Conservation (phyloP, 2,329 filamentous ascomycete genomes). For the Paecilomyces niveus region DNA sequence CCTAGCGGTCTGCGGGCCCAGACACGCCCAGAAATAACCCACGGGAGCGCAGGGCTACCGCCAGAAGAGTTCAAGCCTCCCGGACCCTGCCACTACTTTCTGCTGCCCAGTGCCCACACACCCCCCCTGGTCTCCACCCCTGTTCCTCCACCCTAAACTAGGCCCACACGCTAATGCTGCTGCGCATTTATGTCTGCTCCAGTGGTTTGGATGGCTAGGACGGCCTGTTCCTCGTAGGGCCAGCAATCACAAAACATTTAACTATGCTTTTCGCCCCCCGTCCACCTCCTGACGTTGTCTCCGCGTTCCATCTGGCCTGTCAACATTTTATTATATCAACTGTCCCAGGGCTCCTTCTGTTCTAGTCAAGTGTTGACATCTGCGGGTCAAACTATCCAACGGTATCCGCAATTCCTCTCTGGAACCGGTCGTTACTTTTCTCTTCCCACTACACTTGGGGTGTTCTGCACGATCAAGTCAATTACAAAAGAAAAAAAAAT, state of each 20-base stretch:
- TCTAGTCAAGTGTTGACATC: not conserved
- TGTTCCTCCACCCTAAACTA: not conserved
- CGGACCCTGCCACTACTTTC: not conserved
- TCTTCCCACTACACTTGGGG: not conserved
- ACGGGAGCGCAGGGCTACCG: not conserved
- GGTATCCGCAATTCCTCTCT: not conserved
- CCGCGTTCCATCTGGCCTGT: not conserved
- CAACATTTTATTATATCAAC: not conserved
- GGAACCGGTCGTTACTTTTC: not conserved
- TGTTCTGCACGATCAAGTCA: not conserved
- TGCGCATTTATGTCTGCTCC: constrained; percentile 7
- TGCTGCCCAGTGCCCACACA: not conserved
- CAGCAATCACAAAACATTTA: constrained; percentile 22
- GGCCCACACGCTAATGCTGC: not conserved
- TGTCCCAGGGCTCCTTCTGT: not conserved
- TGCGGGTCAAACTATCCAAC: not conserved
- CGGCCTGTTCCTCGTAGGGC: constrained; percentile 14
- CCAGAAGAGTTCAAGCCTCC: not conserved
- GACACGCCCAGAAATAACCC: not conserved
- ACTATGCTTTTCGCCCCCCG: constrained; percentile 18
- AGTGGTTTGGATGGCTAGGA: constrained; percentile 13
- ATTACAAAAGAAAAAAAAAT: not conserved
- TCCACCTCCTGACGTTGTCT: constrained; percentile 7
- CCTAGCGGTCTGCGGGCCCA: not conserved
- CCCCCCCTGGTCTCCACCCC: not conserved